Percentiles rank a stretch among this genome's conserved stretches.
Evolutionary conservation across 2,329 filamentous ascomycete genomes (phyloP).

Genomic region (Apiospora kogelbergensis): DNA sequence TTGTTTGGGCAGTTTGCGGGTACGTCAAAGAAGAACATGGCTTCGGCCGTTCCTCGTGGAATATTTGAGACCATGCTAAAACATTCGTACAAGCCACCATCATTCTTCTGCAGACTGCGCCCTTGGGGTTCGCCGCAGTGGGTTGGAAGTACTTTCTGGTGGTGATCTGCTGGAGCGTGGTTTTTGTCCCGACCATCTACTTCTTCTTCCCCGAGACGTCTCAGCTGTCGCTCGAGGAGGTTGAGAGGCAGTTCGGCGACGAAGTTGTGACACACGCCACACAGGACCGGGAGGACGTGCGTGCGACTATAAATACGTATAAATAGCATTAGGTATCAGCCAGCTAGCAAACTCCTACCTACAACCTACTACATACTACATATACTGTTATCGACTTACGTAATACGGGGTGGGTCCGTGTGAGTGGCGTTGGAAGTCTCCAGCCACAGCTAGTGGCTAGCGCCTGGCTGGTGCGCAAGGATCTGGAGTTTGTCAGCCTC

Average conservation of each 20-base stretch:
- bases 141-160: slow-evolving; percentile 53
- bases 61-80: not conserved
- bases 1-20: slow-evolving; percentile 48
- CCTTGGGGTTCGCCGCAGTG: slow-evolving; percentile 41
- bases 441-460: slow-evolving; percentile 6
- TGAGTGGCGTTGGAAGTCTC: not conserved
- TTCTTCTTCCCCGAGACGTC: slow-evolving; percentile 45
- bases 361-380: too few species aligned
- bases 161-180: slow-evolving; percentile 42
- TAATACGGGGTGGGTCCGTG: not conserved
- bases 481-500: slow-evolving; percentile 2
- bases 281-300: not conserved
- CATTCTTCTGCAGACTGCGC: slow-evolving; percentile 46
- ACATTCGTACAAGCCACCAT: slow-evolving; percentile 33
- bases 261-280: slow-evolving; percentile 43
- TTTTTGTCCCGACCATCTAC: slow-evolving; percentile 40
- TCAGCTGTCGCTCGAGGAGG: slow-evolving; percentile 43
- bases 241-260: slow-evolving; percentile 47
- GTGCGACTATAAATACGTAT: too few species aligned
- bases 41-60: too few species aligned
- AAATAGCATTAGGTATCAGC: too few species aligned
- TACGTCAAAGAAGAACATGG: not conserved
- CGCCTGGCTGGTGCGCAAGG: too few species aligned
- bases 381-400: too few species aligned
- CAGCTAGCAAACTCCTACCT: too few species aligned